A percentile compares a stretch with the other conserved stretches of the same genome.
These are phyloP conservation scores for Solanum habrochaites DNA, from an alignment of 257 asterid species.

Conservation along the genomic window DNA sequence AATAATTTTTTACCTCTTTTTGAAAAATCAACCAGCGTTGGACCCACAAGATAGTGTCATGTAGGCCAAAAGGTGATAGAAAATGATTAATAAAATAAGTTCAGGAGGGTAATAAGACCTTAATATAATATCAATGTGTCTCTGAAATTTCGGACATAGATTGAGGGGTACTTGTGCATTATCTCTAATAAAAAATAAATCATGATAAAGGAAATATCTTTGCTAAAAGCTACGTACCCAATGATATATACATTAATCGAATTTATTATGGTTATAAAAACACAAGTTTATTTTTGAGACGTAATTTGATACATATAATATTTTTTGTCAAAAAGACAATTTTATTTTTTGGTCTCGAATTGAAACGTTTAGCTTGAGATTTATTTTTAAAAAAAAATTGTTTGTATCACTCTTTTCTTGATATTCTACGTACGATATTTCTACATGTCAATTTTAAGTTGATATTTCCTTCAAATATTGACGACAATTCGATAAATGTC, in stretches of 20 bases:
- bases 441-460: neutral
- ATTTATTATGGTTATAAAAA: neutral
- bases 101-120: too few relatives aligned
- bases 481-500: neutral
- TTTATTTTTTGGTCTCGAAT: neutral
- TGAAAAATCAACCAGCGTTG: too few relatives aligned
- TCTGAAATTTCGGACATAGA: too few relatives aligned
- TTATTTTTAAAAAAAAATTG: too few relatives aligned
- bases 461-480: neutral
- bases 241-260: neutral
- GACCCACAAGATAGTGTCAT: too few relatives aligned
- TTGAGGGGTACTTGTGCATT: too few relatives aligned
- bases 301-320: neutral
- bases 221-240: too few relatives aligned
- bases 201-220: neutral
- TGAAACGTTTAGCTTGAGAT: neutral
- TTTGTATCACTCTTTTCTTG: neutral
- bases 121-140: too few relatives aligned
- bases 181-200: too few relatives aligned
- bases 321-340: neutral
- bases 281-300: neutral
- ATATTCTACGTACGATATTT: neutral
- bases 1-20: too few relatives aligned
- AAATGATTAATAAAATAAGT: too few relatives aligned
- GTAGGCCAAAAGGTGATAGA: too few relatives aligned